Base-by-base conservation (phyloP, 805 yeast genomes). In the Zygosaccharomyces kombuchaensis region DNA sequence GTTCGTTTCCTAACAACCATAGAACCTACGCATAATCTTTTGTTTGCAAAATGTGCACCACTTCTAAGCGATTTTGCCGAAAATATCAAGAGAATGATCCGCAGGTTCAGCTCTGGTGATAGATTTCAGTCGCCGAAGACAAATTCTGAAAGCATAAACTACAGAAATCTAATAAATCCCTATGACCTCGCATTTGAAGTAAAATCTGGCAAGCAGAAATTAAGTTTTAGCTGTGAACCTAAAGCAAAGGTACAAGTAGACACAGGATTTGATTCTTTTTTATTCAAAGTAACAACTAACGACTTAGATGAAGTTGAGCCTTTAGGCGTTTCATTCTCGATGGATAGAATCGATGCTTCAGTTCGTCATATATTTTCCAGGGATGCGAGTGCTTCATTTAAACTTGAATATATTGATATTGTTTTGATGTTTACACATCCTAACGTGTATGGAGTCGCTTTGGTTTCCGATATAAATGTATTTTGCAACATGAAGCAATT, bases 291-390 rank as follows among this genome's bases (percentile, higher is more conserved):
- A 7, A 76, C 76, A 34, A 71, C 87, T 0, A 75, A 77, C 36
- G 70, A 69, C 7, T 57, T 61, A n/a, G 67, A 68, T 39, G 55
- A 63, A 9, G 52, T 72, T 3, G 70, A 71, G 23, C 70, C 74
- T 2, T 47, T 80, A 9, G 63, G 76, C 2, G 62, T 76, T 3
- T 60, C 80, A 0, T 60, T 81, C 2, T 71, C 74, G 12, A 51
- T 88, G 13, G 71, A 73, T n/a, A 72, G 78, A 2, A 64, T 88
- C 3, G 71, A 77, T 16, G 85, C 91, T 0, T 81, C 90, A 0
- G 68, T 93, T 29, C 96, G 88, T 57, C 99, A 93, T 63, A 81
- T 87, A 12, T 93, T 87, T 59, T 91, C 98, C 0, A 77, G 96
- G 50, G 96, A 88, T 51, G 76, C 84, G 0, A 88, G 96, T 70